phyloP scores from a whole-genome alignment of 306 rosid species.

The Arachis hypogaea region DNA sequence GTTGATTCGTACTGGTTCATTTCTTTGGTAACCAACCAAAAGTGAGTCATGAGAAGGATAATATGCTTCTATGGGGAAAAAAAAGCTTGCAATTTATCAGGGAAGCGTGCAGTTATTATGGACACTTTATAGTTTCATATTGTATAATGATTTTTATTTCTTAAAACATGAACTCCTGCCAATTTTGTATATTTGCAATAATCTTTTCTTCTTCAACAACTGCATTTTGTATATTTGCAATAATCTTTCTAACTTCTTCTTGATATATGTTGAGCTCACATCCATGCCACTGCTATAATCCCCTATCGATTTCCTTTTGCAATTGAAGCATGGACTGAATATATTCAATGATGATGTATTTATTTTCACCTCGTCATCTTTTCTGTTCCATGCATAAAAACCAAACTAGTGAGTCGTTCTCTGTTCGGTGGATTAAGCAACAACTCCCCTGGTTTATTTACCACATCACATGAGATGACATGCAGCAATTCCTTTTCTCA shows the following conservation, averaged over 20 bases:
- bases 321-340: neutral
- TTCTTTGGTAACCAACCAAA: neutral
- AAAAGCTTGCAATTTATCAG: neutral
- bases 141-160: slow-evolving; percentile 13
- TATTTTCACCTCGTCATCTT: neutral
- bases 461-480: slow-evolving; percentile 53
- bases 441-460: slow-evolving; percentile 49
- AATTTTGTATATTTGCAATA: slow-evolving; percentile 7
- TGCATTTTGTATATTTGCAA: neutral
- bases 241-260: slow-evolving; percentile 12
- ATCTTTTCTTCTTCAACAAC: neutral
- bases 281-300: neutral
- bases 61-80: neutral
- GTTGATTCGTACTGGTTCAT: neutral
- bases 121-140: neutral
- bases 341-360: neutral
- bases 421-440: slow-evolving; percentile 61
- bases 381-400: slow-evolving; percentile 41
- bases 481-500: slow-evolving; percentile 61
- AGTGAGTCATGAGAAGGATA: neutral
- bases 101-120: slow-evolving; percentile 2
- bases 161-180: neutral
- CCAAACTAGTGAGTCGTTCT: slow-evolving; percentile 61
- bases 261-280: slow-evolving; percentile 12
- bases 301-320: neutral